A percentile compares a stretch with the other conserved stretches of the same genome.
phyloP scores from a whole-genome alignment of 2,329 filamentous ascomycete genomes.

The Penicillium fuscoglaucum region DNA sequence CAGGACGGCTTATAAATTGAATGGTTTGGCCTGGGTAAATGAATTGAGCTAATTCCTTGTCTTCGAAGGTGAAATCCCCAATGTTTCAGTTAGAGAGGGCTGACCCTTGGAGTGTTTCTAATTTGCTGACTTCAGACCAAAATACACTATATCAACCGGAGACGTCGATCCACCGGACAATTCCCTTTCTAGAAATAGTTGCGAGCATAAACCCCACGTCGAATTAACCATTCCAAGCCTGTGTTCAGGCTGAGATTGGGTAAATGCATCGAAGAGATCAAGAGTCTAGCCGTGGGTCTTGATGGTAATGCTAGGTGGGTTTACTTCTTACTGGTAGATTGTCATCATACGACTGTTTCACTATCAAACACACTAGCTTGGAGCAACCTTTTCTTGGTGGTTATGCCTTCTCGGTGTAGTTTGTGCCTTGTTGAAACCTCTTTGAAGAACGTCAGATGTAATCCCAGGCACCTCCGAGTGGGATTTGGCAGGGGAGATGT shows the following conservation, averaged over 20 bases:
- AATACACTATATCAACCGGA: neutral
- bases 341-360: neutral
- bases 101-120: neutral
- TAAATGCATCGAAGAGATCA: neutral
- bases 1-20: neutral
- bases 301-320: neutral
- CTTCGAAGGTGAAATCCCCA: neutral
- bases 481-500: neutral
- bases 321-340: neutral
- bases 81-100: neutral
- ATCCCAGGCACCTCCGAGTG: too few species aligned
- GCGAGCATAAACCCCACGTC: too few species aligned
- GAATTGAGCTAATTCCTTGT: neutral
- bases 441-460: neutral
- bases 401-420: neutral
- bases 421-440: neutral
- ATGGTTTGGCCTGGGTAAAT: neutral
- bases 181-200: neutral
- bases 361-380: neutral
- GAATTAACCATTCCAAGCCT: neutral
- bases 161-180: neutral
- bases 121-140: neutral
- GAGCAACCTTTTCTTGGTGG: neutral
- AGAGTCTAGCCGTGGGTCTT: neutral
- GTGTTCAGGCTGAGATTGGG: neutral